phyloP scores from a whole-genome alignment of 2,329 filamentous ascomycete genomes.

The Pochonia chlamydosporia region DNA sequence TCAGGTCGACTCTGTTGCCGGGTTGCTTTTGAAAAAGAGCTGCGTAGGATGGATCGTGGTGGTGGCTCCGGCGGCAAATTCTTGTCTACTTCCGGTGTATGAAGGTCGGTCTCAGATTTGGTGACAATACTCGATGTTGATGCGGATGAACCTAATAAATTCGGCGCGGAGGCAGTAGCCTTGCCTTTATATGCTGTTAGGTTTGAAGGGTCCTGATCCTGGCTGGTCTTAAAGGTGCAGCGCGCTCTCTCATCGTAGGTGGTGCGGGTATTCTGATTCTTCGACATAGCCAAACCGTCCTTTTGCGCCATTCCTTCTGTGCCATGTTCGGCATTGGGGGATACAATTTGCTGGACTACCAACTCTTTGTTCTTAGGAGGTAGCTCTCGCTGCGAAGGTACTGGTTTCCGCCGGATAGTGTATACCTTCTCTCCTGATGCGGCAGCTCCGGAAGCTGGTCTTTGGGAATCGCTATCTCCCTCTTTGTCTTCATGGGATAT shows the following conservation, averaged over 20 bases:
- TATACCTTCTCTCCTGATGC: not conserved
- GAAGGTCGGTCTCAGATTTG: slow-evolving; percentile 12
- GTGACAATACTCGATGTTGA: not conserved
- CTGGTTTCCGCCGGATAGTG: not conserved
- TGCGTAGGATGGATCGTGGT: slow-evolving; percentile 9
- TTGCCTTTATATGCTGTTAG: not conserved
- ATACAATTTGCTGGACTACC: too few relatives aligned
- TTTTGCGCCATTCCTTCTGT: too few relatives aligned
- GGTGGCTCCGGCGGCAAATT: slow-evolving; percentile 12
- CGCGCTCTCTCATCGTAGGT: too few relatives aligned
- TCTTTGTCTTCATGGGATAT: not conserved
- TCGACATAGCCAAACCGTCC: too few relatives aligned
- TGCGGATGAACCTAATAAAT: slow-evolving; percentile 15
- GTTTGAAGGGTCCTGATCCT: not conserved
- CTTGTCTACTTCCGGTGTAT: slow-evolving; percentile 11
- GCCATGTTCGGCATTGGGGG: too few relatives aligned
- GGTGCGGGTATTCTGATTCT: too few relatives aligned
- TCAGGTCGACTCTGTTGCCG: not conserved
- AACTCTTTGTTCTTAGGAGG: slow-evolving; percentile 1
- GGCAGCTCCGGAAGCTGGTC: not conserved
- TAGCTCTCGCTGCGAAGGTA: not conserved
- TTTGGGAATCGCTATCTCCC: not conserved
- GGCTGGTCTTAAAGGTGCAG: too few relatives aligned
- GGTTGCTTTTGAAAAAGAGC: slow-evolving; percentile 3
- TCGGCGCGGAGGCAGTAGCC: slow-evolving; percentile 16